Evolutionary conservation across 148 eudicot genomes (phyloP), one percentile per base, ranked within the genome.

Genomic region (Polygonum aviculare): DNA sequence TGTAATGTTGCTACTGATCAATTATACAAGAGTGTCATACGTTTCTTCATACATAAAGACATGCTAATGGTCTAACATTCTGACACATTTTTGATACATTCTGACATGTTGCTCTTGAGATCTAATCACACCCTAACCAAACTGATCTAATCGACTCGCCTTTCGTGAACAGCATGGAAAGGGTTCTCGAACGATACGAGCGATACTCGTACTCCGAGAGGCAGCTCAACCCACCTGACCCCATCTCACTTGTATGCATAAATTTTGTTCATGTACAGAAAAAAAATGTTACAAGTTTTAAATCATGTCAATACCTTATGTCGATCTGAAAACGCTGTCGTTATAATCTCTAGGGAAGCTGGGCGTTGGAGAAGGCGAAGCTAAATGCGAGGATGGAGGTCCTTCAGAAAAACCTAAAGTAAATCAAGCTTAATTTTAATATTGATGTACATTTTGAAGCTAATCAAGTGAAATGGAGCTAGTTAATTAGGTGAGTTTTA

Each of bases 341-440:
- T 38, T 4, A 36, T 36, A 35, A 65, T 35, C 16, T 72, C 19
- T 76, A 93, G 98, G 92, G 77, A 77, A 93, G 89, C 79, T 93
- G 92, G 98, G 78, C 78, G 75, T 69, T 93, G 77, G 97, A 93
- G 74, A 86, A 81, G 78, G 94, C 94, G 36, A 93, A 91, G 81
- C 97, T 93, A 71, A 90, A 91, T 88, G 91, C 89, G 2, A 88
- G 90, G 77, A 74, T 91, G 77, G 98, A 91, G 69, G 84, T 88
- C 79, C 82, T 91, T 74, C 90, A 91, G 69, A 88, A 80, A 77
- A 90, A 88, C 55, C 87, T 87, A 7, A 91, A 78, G 97, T 90
- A 67, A 44, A 44, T 19, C 9, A 14, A 72, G 31, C 31, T 26
- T 26, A 26, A 26, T 26, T 26, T 41, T 26, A 72, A 41, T 21